These are phyloP conservation scores for Solanum appendiculatum DNA, from an alignment of 257 asterid species.

Conservation along the genomic window DNA sequence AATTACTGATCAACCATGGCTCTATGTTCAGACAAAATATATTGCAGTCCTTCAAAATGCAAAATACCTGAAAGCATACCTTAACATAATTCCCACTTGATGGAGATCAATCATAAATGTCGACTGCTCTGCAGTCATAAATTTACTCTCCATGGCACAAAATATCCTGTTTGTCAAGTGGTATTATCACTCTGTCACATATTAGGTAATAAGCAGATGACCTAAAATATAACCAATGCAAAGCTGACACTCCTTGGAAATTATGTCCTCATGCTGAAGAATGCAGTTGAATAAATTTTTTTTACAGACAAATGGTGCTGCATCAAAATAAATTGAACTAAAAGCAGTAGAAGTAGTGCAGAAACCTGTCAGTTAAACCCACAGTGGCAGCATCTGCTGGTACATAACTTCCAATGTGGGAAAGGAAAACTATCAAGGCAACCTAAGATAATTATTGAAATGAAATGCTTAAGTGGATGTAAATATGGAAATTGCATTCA, in stretches of 20 bases:
- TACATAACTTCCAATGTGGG: conserved; percentile 93
- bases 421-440: conserved; percentile 90
- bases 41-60: background rate
- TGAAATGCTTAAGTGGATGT: background rate
- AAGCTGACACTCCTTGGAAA: background rate
- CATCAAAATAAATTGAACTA: background rate
- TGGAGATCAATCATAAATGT: conserved; percentile 98
- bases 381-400: conserved; percentile 97
- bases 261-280: background rate
- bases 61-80: conserved; percentile 30
- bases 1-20: background rate
- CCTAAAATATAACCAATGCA: background rate
- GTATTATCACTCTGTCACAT: background rate
- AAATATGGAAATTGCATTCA: background rate
- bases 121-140: conserved; percentile 95
- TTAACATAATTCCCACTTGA: conserved; percentile 92
- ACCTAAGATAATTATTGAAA: conserved; percentile 45
- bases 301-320: background rate
- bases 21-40: background rate
- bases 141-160: conserved; percentile 91
- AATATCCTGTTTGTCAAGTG: conserved; percentile 55
- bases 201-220: background rate
- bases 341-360: conserved; percentile 2
- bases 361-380: conserved; percentile 91
- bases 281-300: background rate